phyloP scores from a whole-genome alignment of 2,329 filamentous ascomycete genomes.

The Metarhizium sp. region DNA sequence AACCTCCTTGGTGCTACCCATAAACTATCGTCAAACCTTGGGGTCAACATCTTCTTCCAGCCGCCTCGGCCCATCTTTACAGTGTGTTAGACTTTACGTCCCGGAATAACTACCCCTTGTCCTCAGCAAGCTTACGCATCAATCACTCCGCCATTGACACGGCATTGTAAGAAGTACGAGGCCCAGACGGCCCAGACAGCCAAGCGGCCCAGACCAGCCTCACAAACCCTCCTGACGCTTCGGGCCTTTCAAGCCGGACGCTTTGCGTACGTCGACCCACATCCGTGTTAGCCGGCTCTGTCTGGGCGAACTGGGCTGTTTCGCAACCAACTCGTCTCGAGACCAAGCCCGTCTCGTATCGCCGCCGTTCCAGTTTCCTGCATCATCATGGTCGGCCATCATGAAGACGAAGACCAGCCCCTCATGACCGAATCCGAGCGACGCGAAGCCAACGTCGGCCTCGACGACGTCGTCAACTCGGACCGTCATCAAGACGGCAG shows the following conservation, averaged over 20 bases:
- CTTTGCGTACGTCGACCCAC: background rate
- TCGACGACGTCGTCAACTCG: slow-evolving; percentile 9
- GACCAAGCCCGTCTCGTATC: background rate
- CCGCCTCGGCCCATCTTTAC: too few relatives aligned
- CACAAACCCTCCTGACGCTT: background rate
- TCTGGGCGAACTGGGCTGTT: background rate
- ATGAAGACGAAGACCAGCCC: slow-evolving; percentile 26
- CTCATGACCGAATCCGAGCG: slow-evolving; percentile 28
- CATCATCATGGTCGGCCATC: slow-evolving; percentile 20
- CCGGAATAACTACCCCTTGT: too few relatives aligned
- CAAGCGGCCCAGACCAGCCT: background rate
- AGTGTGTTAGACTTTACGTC: too few relatives aligned
- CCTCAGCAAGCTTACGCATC: too few relatives aligned
- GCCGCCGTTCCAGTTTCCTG: background rate
- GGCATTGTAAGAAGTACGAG: too few relatives aligned
- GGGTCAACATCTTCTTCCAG: too few relatives aligned
- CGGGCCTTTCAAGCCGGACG: background rate
- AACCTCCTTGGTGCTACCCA: too few relatives aligned
- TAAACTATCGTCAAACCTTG: too few relatives aligned
- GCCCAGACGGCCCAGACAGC: too few relatives aligned
- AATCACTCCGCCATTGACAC: too few relatives aligned
- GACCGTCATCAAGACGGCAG: background rate
- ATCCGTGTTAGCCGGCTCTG: background rate
- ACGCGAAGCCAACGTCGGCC: slow-evolving; percentile 18
- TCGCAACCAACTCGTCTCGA: background rate